Percentiles rank a stretch among this genome's conserved stretches.
phyloP scores from a whole-genome alignment of 1,139 yeast genomes.

The Fermentozyma sake region DNA sequence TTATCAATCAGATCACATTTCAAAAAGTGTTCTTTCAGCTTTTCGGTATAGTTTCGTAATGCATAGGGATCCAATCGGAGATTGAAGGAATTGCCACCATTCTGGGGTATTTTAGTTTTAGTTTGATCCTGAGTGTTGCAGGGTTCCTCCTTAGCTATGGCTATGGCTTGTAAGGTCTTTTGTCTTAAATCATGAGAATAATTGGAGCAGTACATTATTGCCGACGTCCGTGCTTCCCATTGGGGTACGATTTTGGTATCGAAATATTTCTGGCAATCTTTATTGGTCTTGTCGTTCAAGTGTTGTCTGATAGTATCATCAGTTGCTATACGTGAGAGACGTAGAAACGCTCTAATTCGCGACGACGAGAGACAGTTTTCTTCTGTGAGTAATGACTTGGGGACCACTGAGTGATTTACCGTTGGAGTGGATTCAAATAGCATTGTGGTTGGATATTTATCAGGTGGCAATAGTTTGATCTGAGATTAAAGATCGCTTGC shows the following conservation, averaged over 20 bases:
- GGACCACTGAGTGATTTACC: no score
- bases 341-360: conserved; percentile 35
- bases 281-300: conserved; percentile 23
- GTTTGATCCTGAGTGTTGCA: not conserved
- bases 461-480: no score
- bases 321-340: conserved; percentile 32
- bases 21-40: conserved; percentile 18
- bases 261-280: conserved; percentile 29
- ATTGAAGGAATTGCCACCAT: conserved; percentile 15
- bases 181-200: conserved; percentile 22
- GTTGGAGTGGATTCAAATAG: no score
- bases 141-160: not conserved
- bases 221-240: conserved; percentile 30
- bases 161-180: conserved; percentile 1
- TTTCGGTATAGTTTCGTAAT: conserved; percentile 19
- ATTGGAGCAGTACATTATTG: conserved; percentile 28
- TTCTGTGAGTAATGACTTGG: conserved; percentile 24
- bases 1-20: conserved; percentile 28
- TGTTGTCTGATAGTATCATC: conserved; percentile 40
- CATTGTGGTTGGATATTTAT: no score
- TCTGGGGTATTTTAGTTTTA: no score
- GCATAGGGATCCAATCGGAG: conserved; percentile 42
- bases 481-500: no score
- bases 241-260: conserved; percentile 27
- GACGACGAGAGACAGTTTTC: conserved; percentile 31